These are phyloP conservation scores for Penstemon barbatus DNA, from an alignment of 257 asterid genomes.

Conservation along the genomic window DNA sequence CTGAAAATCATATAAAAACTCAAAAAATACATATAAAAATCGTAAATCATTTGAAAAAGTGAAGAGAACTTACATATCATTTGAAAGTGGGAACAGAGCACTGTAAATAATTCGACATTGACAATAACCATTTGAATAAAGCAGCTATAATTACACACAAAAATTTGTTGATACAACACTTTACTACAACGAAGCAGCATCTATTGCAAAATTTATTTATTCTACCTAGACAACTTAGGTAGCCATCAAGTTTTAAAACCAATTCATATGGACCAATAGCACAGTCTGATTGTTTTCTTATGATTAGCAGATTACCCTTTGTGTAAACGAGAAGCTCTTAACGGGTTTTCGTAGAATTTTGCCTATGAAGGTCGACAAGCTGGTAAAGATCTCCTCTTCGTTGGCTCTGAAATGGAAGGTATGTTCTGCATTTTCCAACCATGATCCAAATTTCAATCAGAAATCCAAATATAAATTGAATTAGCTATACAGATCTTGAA, in stretches of 20 bases:
- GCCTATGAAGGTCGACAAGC: conserved; percentile 75
- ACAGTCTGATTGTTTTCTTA: conserved; percentile 10
- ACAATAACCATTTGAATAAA: not conserved
- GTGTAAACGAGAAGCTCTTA: conserved; percentile 18
- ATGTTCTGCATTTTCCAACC: conserved; percentile 45
- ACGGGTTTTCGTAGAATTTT: conserved; percentile 35
- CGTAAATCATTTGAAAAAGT: too few species aligned
- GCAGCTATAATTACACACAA: not conserved
- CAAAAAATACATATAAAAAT: too few species aligned
- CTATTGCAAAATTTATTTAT: not conserved
- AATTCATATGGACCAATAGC: not conserved
- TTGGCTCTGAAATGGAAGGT: conserved; percentile 78
- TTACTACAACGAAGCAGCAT: not conserved
- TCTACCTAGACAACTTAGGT: not conserved
- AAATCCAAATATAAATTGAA: not conserved
- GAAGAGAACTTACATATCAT: too few species aligned
- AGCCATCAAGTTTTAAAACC: not conserved
- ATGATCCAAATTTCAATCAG: not conserved
- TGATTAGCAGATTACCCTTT: conserved; percentile 9
- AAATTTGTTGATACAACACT: not conserved
- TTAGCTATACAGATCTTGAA: not conserved
- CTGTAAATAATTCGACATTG: not conserved
- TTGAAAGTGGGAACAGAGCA: not conserved
- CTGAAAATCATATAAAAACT: too few species aligned
- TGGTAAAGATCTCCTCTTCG: conserved; percentile 85